phyloP scores from a whole-genome alignment of 31 red algal genomes.

The Bonnemaisonia californica region DNA sequence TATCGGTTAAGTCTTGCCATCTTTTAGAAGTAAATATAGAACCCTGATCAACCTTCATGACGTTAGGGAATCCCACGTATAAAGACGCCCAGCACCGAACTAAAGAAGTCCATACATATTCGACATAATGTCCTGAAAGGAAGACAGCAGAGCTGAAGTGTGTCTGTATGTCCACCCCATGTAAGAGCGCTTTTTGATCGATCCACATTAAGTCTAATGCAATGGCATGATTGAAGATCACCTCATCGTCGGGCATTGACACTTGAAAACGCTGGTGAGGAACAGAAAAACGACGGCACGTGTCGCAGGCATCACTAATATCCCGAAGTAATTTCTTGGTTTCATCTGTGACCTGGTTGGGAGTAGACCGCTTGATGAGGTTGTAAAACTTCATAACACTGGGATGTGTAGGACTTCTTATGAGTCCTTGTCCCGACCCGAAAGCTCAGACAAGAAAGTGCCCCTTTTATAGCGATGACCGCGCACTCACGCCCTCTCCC shows the following conservation, averaged over 20 bases:
- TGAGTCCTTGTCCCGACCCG: no score
- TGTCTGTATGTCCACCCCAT: slow-evolving; percentile 3
- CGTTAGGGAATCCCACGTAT: slow-evolving; percentile 10
- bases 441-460: no score
- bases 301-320: neutral
- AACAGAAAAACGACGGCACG: neutral
- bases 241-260: neutral
- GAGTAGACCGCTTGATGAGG: neutral
- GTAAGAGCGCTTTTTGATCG: neutral
- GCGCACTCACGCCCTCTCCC: no score
- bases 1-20: neutral
- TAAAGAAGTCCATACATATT: slow-evolving; percentile 12
- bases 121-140: neutral
- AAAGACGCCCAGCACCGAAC: slow-evolving; percentile 12
- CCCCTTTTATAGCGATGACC: no score
- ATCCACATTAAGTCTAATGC: slow-evolving; percentile 17
- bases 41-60: neutral
- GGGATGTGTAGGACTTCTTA: no score
- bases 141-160: slow-evolving; percentile 22
- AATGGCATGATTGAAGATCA: slow-evolving; percentile 6
- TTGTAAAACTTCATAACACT: slow-evolving; percentile 12
- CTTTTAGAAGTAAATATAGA: neutral
- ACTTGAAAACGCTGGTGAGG: slow-evolving; percentile 5
- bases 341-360: neutral
- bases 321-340: neutral